phyloP scores from a whole-genome alignment of 805 yeast species.

The Zygosaccharomyces rouxii region DNA sequence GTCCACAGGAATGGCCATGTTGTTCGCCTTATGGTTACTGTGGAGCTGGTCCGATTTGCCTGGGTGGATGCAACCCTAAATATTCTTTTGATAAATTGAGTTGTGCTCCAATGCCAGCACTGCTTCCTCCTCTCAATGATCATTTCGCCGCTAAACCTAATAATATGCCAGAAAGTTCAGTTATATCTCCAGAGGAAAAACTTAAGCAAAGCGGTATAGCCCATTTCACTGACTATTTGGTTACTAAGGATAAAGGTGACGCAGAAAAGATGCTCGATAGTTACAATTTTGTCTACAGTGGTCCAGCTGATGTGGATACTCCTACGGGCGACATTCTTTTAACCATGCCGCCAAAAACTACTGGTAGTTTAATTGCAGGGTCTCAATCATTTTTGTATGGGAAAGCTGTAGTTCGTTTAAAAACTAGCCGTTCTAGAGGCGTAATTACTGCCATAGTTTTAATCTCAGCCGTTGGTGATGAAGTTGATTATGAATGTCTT shows the following conservation, averaged over 20 bases:
- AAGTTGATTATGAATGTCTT: constrained; percentile 82
- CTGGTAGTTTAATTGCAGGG: constrained; percentile 77
- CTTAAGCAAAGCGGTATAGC: constrained; percentile 23
- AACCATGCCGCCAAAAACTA: constrained; percentile 71
- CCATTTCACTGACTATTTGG: constrained; percentile 27
- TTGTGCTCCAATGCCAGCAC: constrained; percentile 75
- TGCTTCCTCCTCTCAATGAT: constrained; percentile 40
- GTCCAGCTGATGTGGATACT: constrained; percentile 48
- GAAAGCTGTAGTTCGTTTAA: constrained; percentile 58
- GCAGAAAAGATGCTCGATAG: constrained; percentile 57
- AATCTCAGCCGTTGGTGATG: constrained; percentile 84
- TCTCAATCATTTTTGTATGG: constrained; percentile 84
- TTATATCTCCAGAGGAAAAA: constrained; percentile 3
- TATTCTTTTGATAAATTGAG: constrained; percentile 59
- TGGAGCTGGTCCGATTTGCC: constrained; percentile 70
- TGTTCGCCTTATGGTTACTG: constrained; percentile 84
- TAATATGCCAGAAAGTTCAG: constrained; percentile 3
- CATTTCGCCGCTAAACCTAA: constrained; percentile 14
- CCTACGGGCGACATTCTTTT: constrained; percentile 45
- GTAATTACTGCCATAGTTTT: constrained; percentile 80
- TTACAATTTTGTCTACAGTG: constrained; percentile 62
- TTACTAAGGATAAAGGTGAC: constrained; percentile 38
- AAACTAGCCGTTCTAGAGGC: constrained; percentile 71
- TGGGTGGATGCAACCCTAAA: constrained; percentile 85
- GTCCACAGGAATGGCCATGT: constrained; percentile 80